Conservation (phyloP, 129 eudicot genomes). For the Arctium lappa region DNA sequence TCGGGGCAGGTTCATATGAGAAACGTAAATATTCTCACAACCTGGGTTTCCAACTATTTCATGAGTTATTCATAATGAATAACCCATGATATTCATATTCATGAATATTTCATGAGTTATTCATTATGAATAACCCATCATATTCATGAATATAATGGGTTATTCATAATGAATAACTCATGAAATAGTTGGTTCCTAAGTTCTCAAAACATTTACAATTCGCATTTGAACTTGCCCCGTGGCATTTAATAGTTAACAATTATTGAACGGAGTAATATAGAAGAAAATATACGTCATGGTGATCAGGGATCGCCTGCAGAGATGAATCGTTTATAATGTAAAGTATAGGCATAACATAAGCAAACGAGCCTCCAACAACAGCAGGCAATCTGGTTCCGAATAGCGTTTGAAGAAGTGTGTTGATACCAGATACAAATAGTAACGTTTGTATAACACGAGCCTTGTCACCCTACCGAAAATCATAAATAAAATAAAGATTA, state of each 20-base stretch:
- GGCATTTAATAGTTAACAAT: not conserved
- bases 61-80: too few species aligned
- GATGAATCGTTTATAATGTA: slow-evolving; percentile 83
- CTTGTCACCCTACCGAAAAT: slow-evolving; percentile 73
- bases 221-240: not conserved
- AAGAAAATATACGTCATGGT: slow-evolving; percentile 63
- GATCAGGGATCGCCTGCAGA: slow-evolving; percentile 57
- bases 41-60: too few species aligned
- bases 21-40: too few species aligned
- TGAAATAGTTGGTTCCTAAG: not conserved
- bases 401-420: slow-evolving; percentile 90
- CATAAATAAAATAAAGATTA: not conserved
- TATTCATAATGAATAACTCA: not conserved
- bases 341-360: slow-evolving; percentile 82
- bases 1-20: too few species aligned
- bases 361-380: slow-evolving; percentile 93
- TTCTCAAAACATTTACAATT: not conserved
- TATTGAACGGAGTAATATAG: not conserved
- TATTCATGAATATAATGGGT: not conserved
- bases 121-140: not conserved
- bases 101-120: not conserved
- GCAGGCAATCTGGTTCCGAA: slow-evolving; percentile 97
- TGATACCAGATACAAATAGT: slow-evolving; percentile 86
- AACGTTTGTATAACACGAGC: slow-evolving; percentile 92
- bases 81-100: too few species aligned